Percentiles rank a stretch among this genome's conserved stretches.
phyloP scores from a whole-genome alignment of 1,284 basidiomycete species.

The Apiotrichum mycotoxinovorans region DNA sequence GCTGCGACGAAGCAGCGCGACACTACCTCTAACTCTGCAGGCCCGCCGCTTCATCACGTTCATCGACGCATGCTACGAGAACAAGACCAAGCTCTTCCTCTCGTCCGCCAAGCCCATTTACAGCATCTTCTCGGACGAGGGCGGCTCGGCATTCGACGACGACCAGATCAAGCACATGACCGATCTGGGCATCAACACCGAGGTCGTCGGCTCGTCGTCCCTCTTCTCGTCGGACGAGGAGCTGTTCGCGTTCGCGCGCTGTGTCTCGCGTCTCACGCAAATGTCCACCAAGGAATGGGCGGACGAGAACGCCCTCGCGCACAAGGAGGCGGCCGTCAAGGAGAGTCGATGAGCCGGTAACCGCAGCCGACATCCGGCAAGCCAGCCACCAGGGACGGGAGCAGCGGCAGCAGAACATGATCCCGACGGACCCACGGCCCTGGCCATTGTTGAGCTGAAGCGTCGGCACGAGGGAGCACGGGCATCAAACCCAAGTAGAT shows the following conservation, averaged over 20 bases:
- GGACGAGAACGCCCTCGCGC: constrained; percentile 19
- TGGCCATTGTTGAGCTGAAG: too few relatives aligned
- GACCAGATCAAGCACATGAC: constrained; percentile 62
- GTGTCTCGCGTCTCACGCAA: constrained; percentile 82
- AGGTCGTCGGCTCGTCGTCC: constrained; percentile 71
- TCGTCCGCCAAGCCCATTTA: constrained; percentile 86
- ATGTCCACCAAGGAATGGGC: constrained; percentile 58
- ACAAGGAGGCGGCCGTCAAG: background rate
- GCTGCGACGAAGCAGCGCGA: background rate
- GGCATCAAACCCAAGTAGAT: too few relatives aligned
- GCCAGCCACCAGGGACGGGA: background rate
- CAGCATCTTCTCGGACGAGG: constrained; percentile 76
- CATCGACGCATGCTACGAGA: constrained; percentile 93
- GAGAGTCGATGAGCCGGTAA: background rate
- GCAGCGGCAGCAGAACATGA: background rate
- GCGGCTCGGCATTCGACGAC: constrained; percentile 35
- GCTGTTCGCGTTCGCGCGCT: constrained; percentile 88
- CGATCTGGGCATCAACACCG: constrained; percentile 67
- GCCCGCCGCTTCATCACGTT: constrained; percentile 96
- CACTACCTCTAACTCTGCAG: constrained; percentile 44
- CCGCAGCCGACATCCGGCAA: too few relatives aligned
- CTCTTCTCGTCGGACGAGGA: constrained; percentile 94
- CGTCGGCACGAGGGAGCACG: too few relatives aligned
- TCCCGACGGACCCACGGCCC: too few relatives aligned
- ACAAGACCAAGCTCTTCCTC: constrained; percentile 82